Evolutionary conservation across 768 basidiomycete species (phyloP), one percentile per base, ranked within the genome.

Genomic region (Boletus eberwhitei): DNA sequence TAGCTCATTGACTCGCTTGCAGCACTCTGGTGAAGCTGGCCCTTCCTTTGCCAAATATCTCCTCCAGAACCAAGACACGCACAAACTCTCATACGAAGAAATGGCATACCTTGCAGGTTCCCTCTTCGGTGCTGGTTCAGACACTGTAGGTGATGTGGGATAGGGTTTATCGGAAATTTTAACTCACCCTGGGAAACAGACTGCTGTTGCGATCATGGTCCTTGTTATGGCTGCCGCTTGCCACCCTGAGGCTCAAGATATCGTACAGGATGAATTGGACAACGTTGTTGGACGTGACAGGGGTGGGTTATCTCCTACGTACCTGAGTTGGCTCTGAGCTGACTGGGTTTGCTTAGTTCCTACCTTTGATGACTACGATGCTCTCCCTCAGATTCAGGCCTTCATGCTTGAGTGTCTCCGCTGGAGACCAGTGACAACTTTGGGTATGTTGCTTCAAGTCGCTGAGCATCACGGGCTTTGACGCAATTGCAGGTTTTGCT

Each of bases 111-210:
- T 87, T 24, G 80, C 81, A 0, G 85, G 85, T 0, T 76, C 78
- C 37, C 80, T 87, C 68, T 87, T 84, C 55, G 85, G 85, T 24
- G 85, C 84, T 34, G 85, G 85, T 14, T 78, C 81, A 0, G 85
- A 85, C 58, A 86, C 85, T 14, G 75, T 74, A 50, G 37, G 71
- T 63, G n/a, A 36, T 35, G 22, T n/a, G 37, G 36, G 12, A 22
- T 13, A 32, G 1, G 17, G 2, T 22, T 34, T 8, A 4, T 37
- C 2, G 17, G n/a, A 35, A 5, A 5, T 7, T 11, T 36, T 22
- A 5, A 14, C 43, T 60, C 26, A 57, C 22, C 7, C 0, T 34
- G 5, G 13, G 21, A 40, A 32, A 45, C 45, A 76, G 60, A 86
- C 82, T 9, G 81, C 83, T 4, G 78, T 81, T 12, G 83, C 79